These are phyloP conservation scores for Phoma sp. DNA, from an alignment of 2,329 filamentous ascomycete species.

Conservation along the genomic window DNA sequence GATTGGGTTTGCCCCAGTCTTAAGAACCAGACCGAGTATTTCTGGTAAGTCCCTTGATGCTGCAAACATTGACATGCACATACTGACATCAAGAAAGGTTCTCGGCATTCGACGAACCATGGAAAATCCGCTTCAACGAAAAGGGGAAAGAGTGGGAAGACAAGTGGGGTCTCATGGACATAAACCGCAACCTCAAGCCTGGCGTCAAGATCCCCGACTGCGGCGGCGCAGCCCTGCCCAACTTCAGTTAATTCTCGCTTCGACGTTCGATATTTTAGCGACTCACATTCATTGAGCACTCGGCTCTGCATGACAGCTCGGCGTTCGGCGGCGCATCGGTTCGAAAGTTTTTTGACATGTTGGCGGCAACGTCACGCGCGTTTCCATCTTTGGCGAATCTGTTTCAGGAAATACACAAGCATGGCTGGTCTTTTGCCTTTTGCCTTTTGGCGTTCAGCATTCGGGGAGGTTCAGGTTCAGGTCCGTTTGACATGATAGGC, in stretches of 20 bases:
- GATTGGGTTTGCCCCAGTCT: slow-evolving; percentile 85
- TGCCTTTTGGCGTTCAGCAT: slow-evolving; percentile 12
- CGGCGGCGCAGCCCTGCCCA: slow-evolving; percentile 66
- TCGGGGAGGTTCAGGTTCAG: no score
- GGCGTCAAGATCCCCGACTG: slow-evolving; percentile 90
- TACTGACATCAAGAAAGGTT: slow-evolving; percentile 62
- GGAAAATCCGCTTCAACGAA: slow-evolving; percentile 81
- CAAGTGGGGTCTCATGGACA: slow-evolving; percentile 92
- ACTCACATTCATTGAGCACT: slow-evolving; percentile 12
- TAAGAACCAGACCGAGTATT: slow-evolving; percentile 86
- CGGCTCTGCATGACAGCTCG: slow-evolving; percentile 31
- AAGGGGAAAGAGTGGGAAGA: slow-evolving; percentile 81
- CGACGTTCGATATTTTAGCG: slow-evolving; percentile 17
- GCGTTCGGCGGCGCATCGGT: slow-evolving; percentile 30
- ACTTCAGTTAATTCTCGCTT: slow-evolving; percentile 16
- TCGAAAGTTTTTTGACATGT: slow-evolving; percentile 24
- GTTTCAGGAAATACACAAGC: slow-evolving; percentile 21
- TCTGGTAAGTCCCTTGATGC: slow-evolving; percentile 69
- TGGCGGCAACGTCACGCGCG: slow-evolving; percentile 6
- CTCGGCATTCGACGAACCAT: slow-evolving; percentile 94
- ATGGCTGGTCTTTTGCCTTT: slow-evolving; percentile 11
- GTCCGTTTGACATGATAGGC: slow-evolving; percentile 10
- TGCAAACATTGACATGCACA: background rate
- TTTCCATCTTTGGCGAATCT: slow-evolving; percentile 19
- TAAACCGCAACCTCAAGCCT: slow-evolving; percentile 80